Percentiles rank a stretch among this genome's conserved stretches.
phyloP scores from a whole-genome alignment of 306 rosid genomes.

The Corylus americana region DNA sequence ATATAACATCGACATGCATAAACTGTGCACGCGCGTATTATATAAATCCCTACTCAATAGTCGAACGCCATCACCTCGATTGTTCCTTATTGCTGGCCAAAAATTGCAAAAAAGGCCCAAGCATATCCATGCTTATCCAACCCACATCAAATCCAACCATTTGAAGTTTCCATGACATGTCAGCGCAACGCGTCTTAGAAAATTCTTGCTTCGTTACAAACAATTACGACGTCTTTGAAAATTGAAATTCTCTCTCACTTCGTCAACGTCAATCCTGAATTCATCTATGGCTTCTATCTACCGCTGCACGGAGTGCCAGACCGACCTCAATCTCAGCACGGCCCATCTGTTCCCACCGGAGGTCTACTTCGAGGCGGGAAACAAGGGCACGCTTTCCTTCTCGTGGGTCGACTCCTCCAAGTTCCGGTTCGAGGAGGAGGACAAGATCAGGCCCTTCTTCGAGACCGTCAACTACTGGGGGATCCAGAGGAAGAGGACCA shows the following conservation, averaged over 20 bases:
- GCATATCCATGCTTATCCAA: no score
- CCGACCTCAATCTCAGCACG: constrained; percentile 60
- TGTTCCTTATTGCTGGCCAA: no score
- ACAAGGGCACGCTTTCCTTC: constrained; percentile 78
- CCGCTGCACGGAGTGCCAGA: constrained; percentile 62
- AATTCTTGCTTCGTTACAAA: background rate
- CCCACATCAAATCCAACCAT: no score
- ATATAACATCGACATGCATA: no score
- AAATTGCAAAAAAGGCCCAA: no score
- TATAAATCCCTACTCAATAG: no score
- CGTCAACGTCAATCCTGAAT: background rate
- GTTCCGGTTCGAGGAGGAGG: constrained; percentile 73
- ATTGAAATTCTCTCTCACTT: background rate
- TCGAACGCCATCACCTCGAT: no score
- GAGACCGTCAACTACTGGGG: constrained; percentile 90
- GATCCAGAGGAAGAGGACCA: constrained; percentile 80
- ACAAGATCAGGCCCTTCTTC: constrained; percentile 78
- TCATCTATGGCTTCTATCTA: constrained; percentile 64
- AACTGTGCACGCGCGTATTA: no score
- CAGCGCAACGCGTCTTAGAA: background rate
- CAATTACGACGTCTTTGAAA: background rate
- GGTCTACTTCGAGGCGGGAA: constrained; percentile 85
- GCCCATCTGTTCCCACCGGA: constrained; percentile 55
- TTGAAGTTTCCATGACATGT: no score
- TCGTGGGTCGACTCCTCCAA: constrained; percentile 60